These are phyloP conservation scores for Apiospora saccharicola DNA, from an alignment of 2,329 filamentous ascomycete genomes.

Conservation along the genomic window DNA sequence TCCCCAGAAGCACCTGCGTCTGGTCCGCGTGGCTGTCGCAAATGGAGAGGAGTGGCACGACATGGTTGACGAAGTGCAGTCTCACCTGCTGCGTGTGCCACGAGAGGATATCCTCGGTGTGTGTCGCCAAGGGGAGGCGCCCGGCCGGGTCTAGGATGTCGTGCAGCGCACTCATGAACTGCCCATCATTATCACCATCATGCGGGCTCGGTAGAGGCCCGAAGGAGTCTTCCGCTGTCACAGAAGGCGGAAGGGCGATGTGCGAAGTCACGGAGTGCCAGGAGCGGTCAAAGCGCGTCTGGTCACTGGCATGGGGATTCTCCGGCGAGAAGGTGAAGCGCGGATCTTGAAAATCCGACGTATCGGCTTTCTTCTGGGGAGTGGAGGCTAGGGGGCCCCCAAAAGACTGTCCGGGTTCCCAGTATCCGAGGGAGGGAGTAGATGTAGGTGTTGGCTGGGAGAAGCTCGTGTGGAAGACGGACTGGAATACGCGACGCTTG, in stretches of 20 bases:
- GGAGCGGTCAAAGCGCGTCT: conserved; percentile 65
- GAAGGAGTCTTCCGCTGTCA: conserved; percentile 62
- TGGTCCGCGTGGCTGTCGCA: conserved; percentile 53
- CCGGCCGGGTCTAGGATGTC: conserved; percentile 58
- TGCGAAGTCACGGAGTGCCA: conserved; percentile 68
- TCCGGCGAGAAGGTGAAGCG: conserved; percentile 34
- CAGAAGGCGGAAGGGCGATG: conserved; percentile 63
- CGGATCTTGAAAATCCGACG: conserved; percentile 33
- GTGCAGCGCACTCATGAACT: conserved; percentile 61
- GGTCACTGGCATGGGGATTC: conserved; percentile 51
- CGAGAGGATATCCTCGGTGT: conserved; percentile 63
- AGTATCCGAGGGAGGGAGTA: conserved; percentile 47
- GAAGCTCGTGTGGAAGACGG: conserved; percentile 62
- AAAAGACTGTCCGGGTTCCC: conserved; percentile 55
- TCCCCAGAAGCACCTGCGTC: conserved; percentile 57
- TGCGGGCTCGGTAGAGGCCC: conserved; percentile 54
- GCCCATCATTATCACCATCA: conserved; percentile 49
- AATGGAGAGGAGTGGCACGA: conserved; percentile 61
- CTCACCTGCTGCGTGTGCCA: conserved; percentile 70
- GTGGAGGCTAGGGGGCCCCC: conserved; percentile 46
- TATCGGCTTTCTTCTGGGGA: conserved; percentile 34
- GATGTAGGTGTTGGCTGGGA: conserved; percentile 57
- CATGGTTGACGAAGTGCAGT: conserved; percentile 66
- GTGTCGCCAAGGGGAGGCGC: conserved; percentile 56
- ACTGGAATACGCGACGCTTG: conserved; percentile 59